Evolutionary conservation across 768 basidiomycete genomes (phyloP), one percentile per base, ranked within the genome.

Genomic region (Termitomyces sp.): DNA sequence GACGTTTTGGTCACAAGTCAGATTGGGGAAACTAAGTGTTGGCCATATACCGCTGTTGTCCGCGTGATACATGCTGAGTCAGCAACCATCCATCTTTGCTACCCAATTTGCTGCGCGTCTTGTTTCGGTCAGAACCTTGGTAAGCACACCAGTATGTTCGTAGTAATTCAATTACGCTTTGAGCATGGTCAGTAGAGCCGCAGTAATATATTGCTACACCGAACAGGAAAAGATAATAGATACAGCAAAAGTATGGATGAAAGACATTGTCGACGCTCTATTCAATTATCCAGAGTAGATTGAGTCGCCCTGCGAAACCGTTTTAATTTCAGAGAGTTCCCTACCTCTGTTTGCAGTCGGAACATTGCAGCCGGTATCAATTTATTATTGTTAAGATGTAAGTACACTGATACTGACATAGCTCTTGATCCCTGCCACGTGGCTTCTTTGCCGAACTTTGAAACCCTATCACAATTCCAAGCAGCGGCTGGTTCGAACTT

Each of bases 1-100:
- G 50, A 19, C 53, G 54, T 53, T 42, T 21, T 53, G 53, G 56
- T 38, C 47, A 42, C 7, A 35, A 14, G 35, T 35, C 35, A 35
- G 54, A 23, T 33, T 23, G 15, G 48, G 48, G 47, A n/a, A 46
- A 41, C 26, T 6, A 44, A n/a, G 43, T 41, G 45, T 53, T 49
- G 14, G 6, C 30, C 21, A 35, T 42, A n/a, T n/a, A 43, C 31
- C 9, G 7, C 6, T 3, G 4, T 9, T 1, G 8, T 14, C 52
- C 52, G 60, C 53, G 56, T 61, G 60, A 55, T 58, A 14, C 33
- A 48, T 7, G 60, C 55, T 60, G 60, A 60, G 42, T 57, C 56
- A 60, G 56, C 59, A 14, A 31, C 17, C 47, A 40, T 40, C 23
- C 44, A 47, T 23, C 5, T 14, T 5, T 45, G 9, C 7, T 9